Percentiles rank a stretch among this genome's conserved stretches.
phyloP scores from a whole-genome alignment of 2,329 filamentous ascomycete genomes.

The Fusarium protoensiforme region DNA sequence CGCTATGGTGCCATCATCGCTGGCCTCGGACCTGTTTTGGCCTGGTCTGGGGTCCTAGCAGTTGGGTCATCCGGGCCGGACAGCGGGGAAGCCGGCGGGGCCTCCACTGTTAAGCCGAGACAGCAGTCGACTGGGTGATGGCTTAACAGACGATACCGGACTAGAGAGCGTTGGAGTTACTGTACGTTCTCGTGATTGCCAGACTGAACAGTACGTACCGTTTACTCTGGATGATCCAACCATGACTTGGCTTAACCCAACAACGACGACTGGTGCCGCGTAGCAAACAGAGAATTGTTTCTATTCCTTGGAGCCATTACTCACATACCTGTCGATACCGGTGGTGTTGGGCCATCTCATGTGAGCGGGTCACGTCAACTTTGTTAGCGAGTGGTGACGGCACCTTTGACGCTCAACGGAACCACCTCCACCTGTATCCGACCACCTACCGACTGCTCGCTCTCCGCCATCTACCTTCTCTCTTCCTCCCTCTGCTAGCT shows the following conservation, averaged over 20 bases:
- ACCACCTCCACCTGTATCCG: slow-evolving; percentile 41
- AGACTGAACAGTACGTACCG: slow-evolving; percentile 21
- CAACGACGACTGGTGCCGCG: neutral
- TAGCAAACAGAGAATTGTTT: neutral
- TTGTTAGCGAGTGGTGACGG: slow-evolving; percentile 39
- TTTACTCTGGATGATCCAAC: slow-evolving; percentile 16
- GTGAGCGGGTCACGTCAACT: slow-evolving; percentile 19
- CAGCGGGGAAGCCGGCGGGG: slow-evolving; percentile 33
- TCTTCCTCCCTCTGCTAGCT: slow-evolving; percentile 13
- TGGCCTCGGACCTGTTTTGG: slow-evolving; percentile 13
- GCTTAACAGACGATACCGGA: slow-evolving; percentile 29
- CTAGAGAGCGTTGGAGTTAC: slow-evolving; percentile 12
- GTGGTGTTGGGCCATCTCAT: slow-evolving; percentile 5
- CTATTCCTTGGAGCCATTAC: neutral
- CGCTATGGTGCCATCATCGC: slow-evolving; percentile 22
- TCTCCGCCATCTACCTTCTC: slow-evolving; percentile 39
- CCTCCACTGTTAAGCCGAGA: slow-evolving; percentile 34
- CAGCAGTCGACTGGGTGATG: neutral
- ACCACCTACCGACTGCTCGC: slow-evolving; percentile 18
- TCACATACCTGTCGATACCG: neutral
- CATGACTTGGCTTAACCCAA: slow-evolving; percentile 26
- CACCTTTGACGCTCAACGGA: slow-evolving; percentile 28
- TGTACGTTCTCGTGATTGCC: slow-evolving; percentile 35
- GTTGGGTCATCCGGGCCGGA: slow-evolving; percentile 15
- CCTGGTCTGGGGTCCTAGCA: slow-evolving; percentile 24